These are phyloP conservation scores for Phytophthora pinifolia DNA, from an alignment of 352 stramenopile genomes.

Conservation along the genomic window DNA sequence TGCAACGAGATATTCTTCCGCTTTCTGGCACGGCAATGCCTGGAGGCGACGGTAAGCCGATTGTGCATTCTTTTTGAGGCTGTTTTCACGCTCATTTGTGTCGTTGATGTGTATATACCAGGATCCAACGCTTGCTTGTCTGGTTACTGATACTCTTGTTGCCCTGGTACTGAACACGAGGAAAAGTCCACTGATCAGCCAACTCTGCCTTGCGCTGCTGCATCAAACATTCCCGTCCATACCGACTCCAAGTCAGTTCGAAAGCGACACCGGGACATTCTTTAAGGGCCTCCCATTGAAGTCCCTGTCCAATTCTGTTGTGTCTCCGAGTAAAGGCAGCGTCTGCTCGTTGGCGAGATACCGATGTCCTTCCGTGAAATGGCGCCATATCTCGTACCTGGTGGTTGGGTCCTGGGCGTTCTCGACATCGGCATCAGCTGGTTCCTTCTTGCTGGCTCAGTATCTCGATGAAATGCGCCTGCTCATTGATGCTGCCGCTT, in stretches of 20 bases:
- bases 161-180: constrained; percentile 44
- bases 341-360: constrained; percentile 49
- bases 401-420: constrained; percentile 62
- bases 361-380: constrained; percentile 41
- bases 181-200: constrained; percentile 41
- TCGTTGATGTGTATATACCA: constrained; percentile 17
- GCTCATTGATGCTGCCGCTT: constrained; percentile 35
- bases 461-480: constrained; percentile 52
- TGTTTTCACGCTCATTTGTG: constrained; percentile 1
- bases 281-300: constrained; percentile 32
- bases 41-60: constrained; percentile 45
- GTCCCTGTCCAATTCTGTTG: constrained; percentile 32
- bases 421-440: constrained; percentile 25
- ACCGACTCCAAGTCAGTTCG: constrained; percentile 10
- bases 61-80: not conserved
- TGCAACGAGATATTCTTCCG: constrained; percentile 45
- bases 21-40: constrained; percentile 44
- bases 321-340: constrained; percentile 32
- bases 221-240: constrained; percentile 51
- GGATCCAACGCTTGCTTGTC: constrained; percentile 51
- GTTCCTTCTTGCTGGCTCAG: constrained; percentile 38
- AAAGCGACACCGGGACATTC: constrained; percentile 19
- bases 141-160: constrained; percentile 41
- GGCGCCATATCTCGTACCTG: constrained; percentile 54
- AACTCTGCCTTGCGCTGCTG: constrained; percentile 60